phyloP scores from a whole-genome alignment of 2,329 filamentous ascomycete genomes.

The Pestalotiopsis sp. region DNA sequence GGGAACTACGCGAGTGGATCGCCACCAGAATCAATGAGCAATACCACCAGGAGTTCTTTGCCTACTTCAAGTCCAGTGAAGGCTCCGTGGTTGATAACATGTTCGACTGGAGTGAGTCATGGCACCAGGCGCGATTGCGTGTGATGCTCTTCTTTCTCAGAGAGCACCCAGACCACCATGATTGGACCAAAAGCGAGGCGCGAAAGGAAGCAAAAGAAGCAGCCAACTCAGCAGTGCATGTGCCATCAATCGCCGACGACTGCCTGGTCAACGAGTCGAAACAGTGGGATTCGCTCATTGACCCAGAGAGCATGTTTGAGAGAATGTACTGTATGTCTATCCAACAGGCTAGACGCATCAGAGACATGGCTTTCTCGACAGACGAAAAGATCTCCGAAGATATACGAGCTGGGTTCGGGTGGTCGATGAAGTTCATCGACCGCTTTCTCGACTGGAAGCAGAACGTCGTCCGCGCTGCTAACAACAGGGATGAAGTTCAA shows the following conservation, averaged over 20 bases:
- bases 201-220: neutral
- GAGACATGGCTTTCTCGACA: neutral
- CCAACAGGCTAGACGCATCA: neutral
- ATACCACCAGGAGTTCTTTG: neutral
- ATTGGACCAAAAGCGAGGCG: neutral
- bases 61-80: neutral
- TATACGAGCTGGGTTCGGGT: neutral
- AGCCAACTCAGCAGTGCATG: neutral
- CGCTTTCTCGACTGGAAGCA: neutral
- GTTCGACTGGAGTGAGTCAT: neutral
- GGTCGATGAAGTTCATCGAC: neutral
- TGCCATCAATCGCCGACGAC: neutral
- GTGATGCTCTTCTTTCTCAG: neutral
- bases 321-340: neutral
- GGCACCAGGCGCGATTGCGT: neutral
- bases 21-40: neutral
- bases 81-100: neutral
- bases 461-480: neutral
- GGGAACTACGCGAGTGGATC: neutral
- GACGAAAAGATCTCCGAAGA: neutral
- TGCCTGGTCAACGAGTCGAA: neutral
- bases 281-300: neutral
- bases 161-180: neutral
- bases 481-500: neutral
- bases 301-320: neutral